These are phyloP conservation scores for Drechslerella dactyloides DNA, from an alignment of 2,329 filamentous ascomycete species.

Conservation along the genomic window DNA sequence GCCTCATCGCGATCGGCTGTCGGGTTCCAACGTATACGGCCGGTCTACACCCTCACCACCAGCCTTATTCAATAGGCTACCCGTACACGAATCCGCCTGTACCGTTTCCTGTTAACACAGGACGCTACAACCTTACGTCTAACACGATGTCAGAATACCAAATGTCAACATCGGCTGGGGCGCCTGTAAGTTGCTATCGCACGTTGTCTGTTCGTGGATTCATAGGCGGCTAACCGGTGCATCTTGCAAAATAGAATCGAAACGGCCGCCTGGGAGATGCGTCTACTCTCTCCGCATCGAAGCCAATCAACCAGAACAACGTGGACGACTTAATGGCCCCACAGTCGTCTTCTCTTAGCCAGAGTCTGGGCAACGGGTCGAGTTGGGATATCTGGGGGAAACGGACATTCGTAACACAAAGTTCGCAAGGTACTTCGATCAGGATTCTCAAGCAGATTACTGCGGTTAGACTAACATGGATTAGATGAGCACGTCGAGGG, in stretches of 20 bases:
- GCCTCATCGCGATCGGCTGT: slow-evolving; percentile 3
- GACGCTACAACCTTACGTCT: slow-evolving; percentile 15
- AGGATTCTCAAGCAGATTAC: neutral
- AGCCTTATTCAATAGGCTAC: slow-evolving; percentile 1
- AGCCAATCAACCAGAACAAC: slow-evolving; percentile 27
- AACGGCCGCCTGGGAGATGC: slow-evolving; percentile 44
- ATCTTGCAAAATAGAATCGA: slow-evolving; percentile 21
- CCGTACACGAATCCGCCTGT: neutral
- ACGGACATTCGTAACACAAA: slow-evolving; percentile 30
- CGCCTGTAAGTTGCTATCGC: slow-evolving; percentile 25
- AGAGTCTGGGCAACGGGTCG: slow-evolving; percentile 45
- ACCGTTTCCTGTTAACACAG: slow-evolving; percentile 3
- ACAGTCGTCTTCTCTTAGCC: slow-evolving; percentile 39
- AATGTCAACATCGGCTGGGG: slow-evolving; percentile 40
- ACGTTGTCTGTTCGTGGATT: neutral
- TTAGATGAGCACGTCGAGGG: slow-evolving; percentile 50
- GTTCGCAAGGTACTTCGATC: slow-evolving; percentile 33
- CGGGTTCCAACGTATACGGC: slow-evolving; percentile 1
- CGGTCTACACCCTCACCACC: neutral
- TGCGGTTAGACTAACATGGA: slow-evolving; percentile 7
- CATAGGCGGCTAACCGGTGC: neutral
- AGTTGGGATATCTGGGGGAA: slow-evolving; percentile 50
- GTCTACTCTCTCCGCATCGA: slow-evolving; percentile 14
- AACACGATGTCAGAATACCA: slow-evolving; percentile 19
- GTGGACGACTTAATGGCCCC: slow-evolving; percentile 33